Evolutionary conservation across 192 early-diverging fungal genomes (phyloP).

Genomic region (Geranomyces michiganensis): DNA sequence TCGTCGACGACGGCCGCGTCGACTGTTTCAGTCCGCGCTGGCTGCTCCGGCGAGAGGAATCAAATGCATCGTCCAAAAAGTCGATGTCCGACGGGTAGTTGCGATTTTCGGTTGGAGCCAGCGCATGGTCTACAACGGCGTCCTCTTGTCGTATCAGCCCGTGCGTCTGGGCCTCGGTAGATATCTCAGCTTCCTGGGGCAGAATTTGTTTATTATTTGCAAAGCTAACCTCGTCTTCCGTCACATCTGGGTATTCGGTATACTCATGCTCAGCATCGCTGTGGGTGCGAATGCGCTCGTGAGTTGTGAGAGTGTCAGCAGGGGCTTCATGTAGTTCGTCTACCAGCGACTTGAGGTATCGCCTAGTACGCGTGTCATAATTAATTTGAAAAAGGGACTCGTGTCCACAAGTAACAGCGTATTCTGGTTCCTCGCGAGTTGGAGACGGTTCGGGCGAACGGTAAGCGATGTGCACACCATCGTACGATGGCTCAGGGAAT

Average conservation of each 20-base stretch:
- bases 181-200: too few species aligned
- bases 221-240: neutral
- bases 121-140: too few species aligned
- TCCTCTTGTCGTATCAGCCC: too few species aligned
- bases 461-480: neutral
- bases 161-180: too few species aligned
- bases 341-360: constrained; percentile 20
- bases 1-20: neutral
- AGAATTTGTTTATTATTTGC: too few species aligned
- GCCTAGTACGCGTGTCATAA: constrained; percentile 26
- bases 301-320: neutral
- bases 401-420: neutral
- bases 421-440: neutral
- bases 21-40: constrained; percentile 1
- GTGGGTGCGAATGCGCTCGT: constrained; percentile 2
- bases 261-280: neutral
- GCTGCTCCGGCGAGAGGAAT: constrained; percentile 1
- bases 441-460: neutral
- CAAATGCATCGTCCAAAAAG: constrained; percentile 33
- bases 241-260: neutral
- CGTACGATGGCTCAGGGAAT: neutral
- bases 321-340: constrained; percentile 18
- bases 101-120: neutral
- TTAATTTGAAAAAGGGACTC: constrained; percentile 30
- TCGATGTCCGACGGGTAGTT: constrained; percentile 39